Conservation (phyloP, 2,329 filamentous ascomycete species). For the Thelonectria rubi region DNA sequence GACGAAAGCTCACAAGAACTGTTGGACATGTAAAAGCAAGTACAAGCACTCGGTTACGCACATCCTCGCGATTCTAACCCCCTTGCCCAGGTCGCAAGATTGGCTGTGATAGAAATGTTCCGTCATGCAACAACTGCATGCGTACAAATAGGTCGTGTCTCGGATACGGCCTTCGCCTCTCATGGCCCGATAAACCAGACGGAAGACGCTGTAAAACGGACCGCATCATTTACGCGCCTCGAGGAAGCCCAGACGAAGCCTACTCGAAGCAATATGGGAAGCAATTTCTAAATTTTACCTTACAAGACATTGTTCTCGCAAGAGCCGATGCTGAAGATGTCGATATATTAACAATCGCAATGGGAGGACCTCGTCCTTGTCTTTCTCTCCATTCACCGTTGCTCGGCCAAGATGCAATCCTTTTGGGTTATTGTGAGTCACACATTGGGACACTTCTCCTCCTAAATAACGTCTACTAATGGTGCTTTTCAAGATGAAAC, state of each 20-base stretch:
- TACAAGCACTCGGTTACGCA: not conserved
- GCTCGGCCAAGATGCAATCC: conserved; percentile 17
- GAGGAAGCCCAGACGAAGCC: not conserved
- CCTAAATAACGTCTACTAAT: too few relatives aligned
- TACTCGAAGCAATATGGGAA: not conserved
- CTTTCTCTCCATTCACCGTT: conserved; percentile 21
- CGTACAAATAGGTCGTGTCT: conserved; percentile 1
- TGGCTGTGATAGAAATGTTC: not conserved
- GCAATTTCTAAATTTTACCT: conserved; percentile 4
- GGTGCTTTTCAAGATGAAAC: not conserved
- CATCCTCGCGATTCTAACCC: not conserved
- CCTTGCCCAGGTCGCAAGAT: not conserved
- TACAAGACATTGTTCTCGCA: conserved; percentile 8
- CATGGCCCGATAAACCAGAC: conserved; percentile 1
- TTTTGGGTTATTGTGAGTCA: conserved; percentile 11
- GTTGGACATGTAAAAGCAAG: conserved; percentile 9
- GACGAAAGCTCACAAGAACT: not conserved
- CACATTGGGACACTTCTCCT: not conserved
- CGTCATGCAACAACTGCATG: conserved; percentile 1
- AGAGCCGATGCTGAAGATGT: not conserved
- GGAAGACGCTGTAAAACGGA: not conserved
- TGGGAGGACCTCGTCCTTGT: not conserved
- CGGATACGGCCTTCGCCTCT: conserved; percentile 3
- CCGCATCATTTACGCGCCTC: not conserved
- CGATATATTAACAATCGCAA: not conserved